A percentile compares a stretch with the other conserved stretches of the same genome.
These are phyloP conservation scores for Plasmodium sp. DNA, from an alignment of 169 alveolate genomes.

Conservation along the genomic window DNA sequence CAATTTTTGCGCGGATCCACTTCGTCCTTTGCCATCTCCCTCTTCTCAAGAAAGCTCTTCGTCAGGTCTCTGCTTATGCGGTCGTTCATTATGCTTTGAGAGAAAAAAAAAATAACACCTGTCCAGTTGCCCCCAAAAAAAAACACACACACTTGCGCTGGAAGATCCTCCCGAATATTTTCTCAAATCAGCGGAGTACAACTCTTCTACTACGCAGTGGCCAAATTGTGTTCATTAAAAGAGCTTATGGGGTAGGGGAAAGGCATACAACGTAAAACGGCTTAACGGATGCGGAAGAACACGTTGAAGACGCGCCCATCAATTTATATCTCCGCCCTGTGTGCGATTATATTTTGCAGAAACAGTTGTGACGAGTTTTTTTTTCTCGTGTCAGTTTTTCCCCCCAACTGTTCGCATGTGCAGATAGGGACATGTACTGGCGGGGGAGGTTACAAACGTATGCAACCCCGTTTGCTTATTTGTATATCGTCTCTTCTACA, in stretches of 20 bases:
- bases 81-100: conserved; percentile 20
- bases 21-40: conserved; percentile 69
- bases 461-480: neutral
- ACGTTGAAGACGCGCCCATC: neutral
- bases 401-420: neutral
- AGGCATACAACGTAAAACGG: neutral
- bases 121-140: neutral
- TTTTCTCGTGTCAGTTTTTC: neutral
- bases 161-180: neutral
- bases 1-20: conserved; percentile 55
- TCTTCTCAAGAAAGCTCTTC: conserved; percentile 11
- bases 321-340: neutral
- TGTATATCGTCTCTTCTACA: neutral
- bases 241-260: neutral
- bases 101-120: neutral
- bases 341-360: neutral
- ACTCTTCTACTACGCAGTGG: neutral
- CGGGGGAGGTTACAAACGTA: neutral
- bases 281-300: neutral
- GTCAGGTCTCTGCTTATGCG: conserved; percentile 29
- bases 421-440: neutral
- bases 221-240: neutral
- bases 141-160: neutral
- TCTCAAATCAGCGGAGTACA: neutral
- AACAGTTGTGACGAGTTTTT: neutral